Percentiles rank a stretch among this genome's conserved stretches.
Conservation (phyloP, 129 eudicot genomes). For the Centella asiatica region DNA sequence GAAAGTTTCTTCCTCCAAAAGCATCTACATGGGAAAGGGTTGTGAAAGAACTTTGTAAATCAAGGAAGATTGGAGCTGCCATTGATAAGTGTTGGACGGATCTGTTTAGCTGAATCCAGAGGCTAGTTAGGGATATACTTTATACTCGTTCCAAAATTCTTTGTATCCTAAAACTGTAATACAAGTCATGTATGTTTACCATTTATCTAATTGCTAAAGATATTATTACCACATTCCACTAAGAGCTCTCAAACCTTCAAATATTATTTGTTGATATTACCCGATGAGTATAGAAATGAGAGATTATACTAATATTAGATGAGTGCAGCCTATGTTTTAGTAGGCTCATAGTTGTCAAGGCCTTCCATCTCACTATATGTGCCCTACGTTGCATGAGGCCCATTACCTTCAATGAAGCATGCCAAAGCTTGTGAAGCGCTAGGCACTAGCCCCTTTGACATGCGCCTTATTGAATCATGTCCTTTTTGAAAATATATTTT, state of each 20-base stretch:
- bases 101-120: conserved; percentile 35
- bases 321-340: too few relatives aligned
- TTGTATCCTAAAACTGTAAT: conserved; percentile 17
- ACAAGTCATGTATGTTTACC: conserved; percentile 14
- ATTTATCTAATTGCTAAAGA: neutral
- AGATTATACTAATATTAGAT: too few relatives aligned
- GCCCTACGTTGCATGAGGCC: too few relatives aligned
- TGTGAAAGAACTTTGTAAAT: conserved; percentile 47
- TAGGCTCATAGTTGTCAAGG: too few relatives aligned
- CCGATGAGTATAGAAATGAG: neutral
- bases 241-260: neutral
- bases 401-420: too few relatives aligned
- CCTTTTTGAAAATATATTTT: too few relatives aligned
- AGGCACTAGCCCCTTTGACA: too few relatives aligned
- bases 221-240: neutral
- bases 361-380: too few relatives aligned
- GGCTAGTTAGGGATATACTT: conserved; percentile 15
- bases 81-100: conserved; percentile 64
- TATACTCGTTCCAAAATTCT: conserved; percentile 13
- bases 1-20: conserved; percentile 46
- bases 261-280: neutral
- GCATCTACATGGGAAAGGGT: conserved; percentile 67
- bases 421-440: too few relatives aligned
- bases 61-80: conserved; percentile 44
- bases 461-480: too few relatives aligned